phyloP scores from a whole-genome alignment of 108 stramenopile species.

The Stephanodiscus minutulus region DNA sequence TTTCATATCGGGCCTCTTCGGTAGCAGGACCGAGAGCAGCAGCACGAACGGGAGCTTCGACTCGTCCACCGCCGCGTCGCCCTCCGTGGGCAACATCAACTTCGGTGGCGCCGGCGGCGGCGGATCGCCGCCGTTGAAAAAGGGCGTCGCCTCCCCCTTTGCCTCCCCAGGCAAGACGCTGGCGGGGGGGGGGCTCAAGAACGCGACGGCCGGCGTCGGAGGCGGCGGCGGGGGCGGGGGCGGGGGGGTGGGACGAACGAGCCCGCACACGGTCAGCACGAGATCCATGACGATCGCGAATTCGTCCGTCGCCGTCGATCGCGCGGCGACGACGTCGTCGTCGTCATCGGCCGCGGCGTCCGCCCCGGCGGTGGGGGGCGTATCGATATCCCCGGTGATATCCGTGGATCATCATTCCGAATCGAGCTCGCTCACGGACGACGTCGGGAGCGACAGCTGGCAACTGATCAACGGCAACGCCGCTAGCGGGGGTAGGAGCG shows the following conservation, averaged over 20 bases:
- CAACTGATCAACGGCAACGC: background rate
- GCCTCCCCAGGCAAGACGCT: too few species aligned
- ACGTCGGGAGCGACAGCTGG: slow-evolving; percentile 20
- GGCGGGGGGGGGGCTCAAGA: background rate
- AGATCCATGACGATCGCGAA: slow-evolving; percentile 37
- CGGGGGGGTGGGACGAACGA: slow-evolving; percentile 31
- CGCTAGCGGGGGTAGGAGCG: background rate
- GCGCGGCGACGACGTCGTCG: background rate
- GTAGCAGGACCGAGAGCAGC: background rate
- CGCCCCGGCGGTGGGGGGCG: background rate
- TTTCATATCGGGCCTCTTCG: slow-evolving; percentile 2
- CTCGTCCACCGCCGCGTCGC: background rate
- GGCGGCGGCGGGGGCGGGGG: slow-evolving; percentile 6
- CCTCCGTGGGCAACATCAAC: background rate
- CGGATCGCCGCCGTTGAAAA: background rate
- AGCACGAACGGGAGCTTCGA: background rate
- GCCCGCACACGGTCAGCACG: slow-evolving; percentile 32
- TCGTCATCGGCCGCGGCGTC: background rate
- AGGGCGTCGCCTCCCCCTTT: too few species aligned
- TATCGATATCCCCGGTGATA: slow-evolving; percentile 20
- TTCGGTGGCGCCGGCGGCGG: slow-evolving; percentile 1
- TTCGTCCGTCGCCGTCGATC: slow-evolving; percentile 17
- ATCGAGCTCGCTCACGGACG: slow-evolving; percentile 47
- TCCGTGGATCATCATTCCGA: slow-evolving; percentile 46
- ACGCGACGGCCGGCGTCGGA: slow-evolving; percentile 4